Evolutionary conservation across 805 yeast species (phyloP), one percentile per base, ranked within the genome.

Genomic region (Sungouiella blattae): DNA sequence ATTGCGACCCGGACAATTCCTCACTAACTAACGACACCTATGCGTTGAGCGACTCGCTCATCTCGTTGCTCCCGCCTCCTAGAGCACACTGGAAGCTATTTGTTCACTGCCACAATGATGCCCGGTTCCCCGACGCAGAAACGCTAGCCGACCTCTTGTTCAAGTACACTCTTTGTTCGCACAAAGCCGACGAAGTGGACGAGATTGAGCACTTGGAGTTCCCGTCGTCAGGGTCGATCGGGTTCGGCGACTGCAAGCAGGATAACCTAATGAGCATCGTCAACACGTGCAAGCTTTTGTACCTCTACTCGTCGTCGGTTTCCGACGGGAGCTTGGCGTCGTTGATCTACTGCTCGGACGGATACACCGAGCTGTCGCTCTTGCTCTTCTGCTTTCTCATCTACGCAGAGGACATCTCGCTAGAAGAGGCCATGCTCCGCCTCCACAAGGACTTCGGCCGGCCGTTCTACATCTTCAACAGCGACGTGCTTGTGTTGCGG

Each of bases 311-410:
- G 11, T 51, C 60, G 0, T 50, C 59, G 1, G 41, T 49, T 40
- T 62, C 69, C 31, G 53, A 61, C 7, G 48, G 37, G 15, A 53
- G 46, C 3, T 39, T 66, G 33, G 71, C 77, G 3, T 63, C 78
- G 0, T 67, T 89, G 40, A 64, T 89, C 7, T 82, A 78, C 53
- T 87, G 96, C 52, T 75, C 85, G 2, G 96, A 91, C 60, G 98
- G 98, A 0, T 91, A 89, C 58, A 87, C 96, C 0, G 96, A 88
- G 53, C 83, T 89, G 33, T 78, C 95, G 4, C 68, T 91, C n/a
- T 58, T 89, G 26, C 75, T 78, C 0, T 62, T 87, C 23, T 75
- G 88, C 37, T 89, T 75, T 49, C 46, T 83, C 38, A 83, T 91
- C 39, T 91, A 82, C 58, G 57, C 85, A 2, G 73, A 80, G 35